Evolutionary conservation across 176 grass and related monocot species (phyloP).

Genomic region (Microstegium vimineum): DNA sequence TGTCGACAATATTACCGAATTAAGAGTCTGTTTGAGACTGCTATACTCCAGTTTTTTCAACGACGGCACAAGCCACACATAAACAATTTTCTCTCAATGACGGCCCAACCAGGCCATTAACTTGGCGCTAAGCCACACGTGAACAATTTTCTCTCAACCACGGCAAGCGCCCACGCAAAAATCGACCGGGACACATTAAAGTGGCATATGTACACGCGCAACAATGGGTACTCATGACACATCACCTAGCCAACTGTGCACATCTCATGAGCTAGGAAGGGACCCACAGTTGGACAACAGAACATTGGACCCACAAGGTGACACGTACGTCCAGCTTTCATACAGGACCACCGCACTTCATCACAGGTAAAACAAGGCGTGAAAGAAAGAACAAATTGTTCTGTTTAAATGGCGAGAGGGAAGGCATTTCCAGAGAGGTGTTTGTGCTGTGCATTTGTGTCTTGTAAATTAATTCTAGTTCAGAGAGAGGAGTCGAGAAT

Average conservation of each 20-base stretch:
- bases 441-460: not conserved
- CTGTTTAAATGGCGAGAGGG: not conserved
- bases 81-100: too few species aligned
- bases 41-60: too few species aligned
- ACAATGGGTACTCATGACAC: not conserved
- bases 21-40: too few species aligned
- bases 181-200: not conserved
- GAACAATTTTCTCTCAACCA: not conserved
- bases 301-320: not conserved
- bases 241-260: not conserved
- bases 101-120: too few species aligned
- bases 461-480: not conserved
- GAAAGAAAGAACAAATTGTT: slow-evolving; percentile 4
- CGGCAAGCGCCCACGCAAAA: not conserved
- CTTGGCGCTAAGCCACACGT: not conserved
- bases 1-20: not conserved
- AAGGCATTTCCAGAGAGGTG: not conserved
- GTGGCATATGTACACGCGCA: not conserved
- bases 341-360: not conserved
- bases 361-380: not conserved
- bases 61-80: too few species aligned
- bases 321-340: not conserved
- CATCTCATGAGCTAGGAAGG: not conserved
- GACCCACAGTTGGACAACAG: not conserved
- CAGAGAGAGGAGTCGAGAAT: not conserved